Conservation (phyloP, 2,329 filamentous ascomycete genomes). For the Fusarium nygamai region DNA sequence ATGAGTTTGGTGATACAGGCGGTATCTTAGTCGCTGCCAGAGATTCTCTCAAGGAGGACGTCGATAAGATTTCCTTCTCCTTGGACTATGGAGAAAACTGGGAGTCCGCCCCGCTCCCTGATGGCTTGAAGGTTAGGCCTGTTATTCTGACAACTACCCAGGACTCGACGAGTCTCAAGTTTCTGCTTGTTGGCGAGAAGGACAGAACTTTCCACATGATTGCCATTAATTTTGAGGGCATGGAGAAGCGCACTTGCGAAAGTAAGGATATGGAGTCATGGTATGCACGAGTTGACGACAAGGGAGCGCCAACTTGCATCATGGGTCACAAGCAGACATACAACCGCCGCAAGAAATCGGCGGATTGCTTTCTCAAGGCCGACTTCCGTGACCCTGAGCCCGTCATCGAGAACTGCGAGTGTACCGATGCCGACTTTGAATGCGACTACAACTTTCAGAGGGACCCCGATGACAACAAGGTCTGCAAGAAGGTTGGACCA, state of each 20-base stretch:
- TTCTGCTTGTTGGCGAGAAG: conserved; percentile 77
- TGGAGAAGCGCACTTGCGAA: conserved; percentile 83
- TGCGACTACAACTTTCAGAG: conserved; percentile 93
- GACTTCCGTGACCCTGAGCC: conserved; percentile 83
- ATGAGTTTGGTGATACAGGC: conserved; percentile 94
- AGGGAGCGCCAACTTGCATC: conserved; percentile 85
- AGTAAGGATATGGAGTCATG: conserved; percentile 86
- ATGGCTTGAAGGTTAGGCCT: conserved; percentile 74
- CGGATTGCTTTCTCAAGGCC: conserved; percentile 87
- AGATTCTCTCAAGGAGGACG: conserved; percentile 73
- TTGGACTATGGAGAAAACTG: conserved; percentile 90
- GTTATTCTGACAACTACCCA: conserved; percentile 84
- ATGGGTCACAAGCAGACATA: conserved; percentile 97
- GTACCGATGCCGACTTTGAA: conserved; percentile 87
- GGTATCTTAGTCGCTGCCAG: conserved; percentile 85
- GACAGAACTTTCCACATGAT: conserved; percentile 71
- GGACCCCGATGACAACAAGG: conserved; percentile 68
- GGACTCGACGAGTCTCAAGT: conserved; percentile 93
- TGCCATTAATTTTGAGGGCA: conserved; percentile 82
- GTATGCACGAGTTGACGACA: conserved; percentile 82
- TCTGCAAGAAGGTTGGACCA: conserved; percentile 73
- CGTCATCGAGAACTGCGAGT: conserved; percentile 79
- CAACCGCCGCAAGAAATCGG: conserved; percentile 83
- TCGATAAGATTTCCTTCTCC: conserved; percentile 75
- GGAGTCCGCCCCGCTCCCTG: conserved; percentile 75